Evolutionary conservation across 2,329 filamentous ascomycete genomes (phyloP).

Genomic region (Sordariomycetes sp.): DNA sequence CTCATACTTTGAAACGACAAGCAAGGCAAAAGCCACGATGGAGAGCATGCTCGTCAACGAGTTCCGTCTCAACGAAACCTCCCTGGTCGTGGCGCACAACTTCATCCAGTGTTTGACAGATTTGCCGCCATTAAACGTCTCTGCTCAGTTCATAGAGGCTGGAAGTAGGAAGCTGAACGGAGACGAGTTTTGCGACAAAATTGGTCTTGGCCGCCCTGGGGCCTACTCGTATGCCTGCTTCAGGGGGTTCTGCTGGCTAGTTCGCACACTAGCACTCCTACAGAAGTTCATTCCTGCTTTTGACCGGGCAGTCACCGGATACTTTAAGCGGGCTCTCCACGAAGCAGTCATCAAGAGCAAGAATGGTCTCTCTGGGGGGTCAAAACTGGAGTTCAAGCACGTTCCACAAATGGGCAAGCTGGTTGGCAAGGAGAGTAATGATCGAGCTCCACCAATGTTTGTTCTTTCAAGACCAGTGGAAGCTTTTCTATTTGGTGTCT

Average conservation of each 20-base stretch:
- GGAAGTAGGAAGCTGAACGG: constrained; percentile 28
- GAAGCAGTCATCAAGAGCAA: constrained; percentile 16
- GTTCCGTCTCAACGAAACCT: constrained; percentile 54
- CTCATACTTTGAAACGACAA: constrained; percentile 45
- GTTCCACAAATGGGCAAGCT: constrained; percentile 12
- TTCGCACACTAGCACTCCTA: constrained; percentile 13
- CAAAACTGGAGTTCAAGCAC: constrained; percentile 23
- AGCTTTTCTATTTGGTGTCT: constrained; percentile 12
- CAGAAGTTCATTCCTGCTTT: constrained; percentile 15
- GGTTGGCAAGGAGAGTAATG: constrained; percentile 13
- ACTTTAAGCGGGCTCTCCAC: constrained; percentile 16
- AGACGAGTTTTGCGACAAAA: constrained; percentile 22
- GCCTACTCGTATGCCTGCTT: constrained; percentile 17
- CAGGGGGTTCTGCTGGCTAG: constrained; percentile 20
- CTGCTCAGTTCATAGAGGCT: constrained; percentile 16
- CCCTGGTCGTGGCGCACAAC: constrained; percentile 60
- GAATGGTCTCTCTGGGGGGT: constrained; percentile 14
- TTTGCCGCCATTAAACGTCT: neutral
- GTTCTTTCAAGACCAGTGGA: constrained; percentile 15
- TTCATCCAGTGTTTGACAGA: constrained; percentile 38
- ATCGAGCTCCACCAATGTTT: constrained; percentile 4
- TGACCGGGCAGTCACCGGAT: constrained; percentile 13
- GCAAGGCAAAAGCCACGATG: constrained; percentile 51
- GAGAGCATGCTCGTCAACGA: constrained; percentile 59
- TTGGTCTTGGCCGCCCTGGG: constrained; percentile 21